Percentiles rank a stretch among this genome's conserved stretches.
Evolutionary conservation across 1,284 basidiomycete genomes (phyloP).

Genomic region (Rhodofomes roseus): DNA sequence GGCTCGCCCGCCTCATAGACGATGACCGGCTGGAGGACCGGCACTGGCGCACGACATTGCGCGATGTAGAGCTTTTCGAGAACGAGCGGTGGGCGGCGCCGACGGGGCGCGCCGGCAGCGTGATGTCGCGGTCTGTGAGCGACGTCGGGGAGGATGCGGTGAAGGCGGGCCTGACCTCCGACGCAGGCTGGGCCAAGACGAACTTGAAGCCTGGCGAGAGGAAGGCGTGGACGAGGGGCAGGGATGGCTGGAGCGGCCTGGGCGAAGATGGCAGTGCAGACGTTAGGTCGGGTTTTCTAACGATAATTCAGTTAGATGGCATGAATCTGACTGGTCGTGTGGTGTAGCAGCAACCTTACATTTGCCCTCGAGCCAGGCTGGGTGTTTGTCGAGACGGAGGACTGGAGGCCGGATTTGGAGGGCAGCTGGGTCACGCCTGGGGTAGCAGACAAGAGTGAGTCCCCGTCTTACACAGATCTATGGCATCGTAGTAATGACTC

Average conservation of each 20-base stretch:
- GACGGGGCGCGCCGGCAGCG: conserved; percentile 18
- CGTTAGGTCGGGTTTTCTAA: conserved; percentile 54
- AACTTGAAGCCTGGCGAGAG: conserved; percentile 55
- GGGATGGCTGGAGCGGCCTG: conserved; percentile 70
- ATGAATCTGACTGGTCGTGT: conserved; percentile 11
- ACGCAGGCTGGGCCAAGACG: conserved; percentile 52
- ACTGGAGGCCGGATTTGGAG: conserved; percentile 65
- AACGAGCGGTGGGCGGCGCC: conserved; percentile 57
- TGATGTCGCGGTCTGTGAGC: neutral
- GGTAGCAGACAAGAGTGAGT: conserved; percentile 45
- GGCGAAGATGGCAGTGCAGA: conserved; percentile 39
- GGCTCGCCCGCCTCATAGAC: conserved; percentile 47
- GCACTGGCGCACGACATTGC: conserved; percentile 58
- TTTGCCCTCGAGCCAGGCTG: conserved; percentile 68
- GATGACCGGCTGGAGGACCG: conserved; percentile 60
- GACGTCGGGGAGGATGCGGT: conserved; percentile 21
- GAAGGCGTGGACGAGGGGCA: conserved; percentile 62
- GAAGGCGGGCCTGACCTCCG: conserved; percentile 4
- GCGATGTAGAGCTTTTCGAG: conserved; percentile 72
- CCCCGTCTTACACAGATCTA: neutral
- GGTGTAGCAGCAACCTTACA: conserved; percentile 67
- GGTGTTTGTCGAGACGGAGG: conserved; percentile 69
- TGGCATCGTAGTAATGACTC: neutral
- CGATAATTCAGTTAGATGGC: neutral
- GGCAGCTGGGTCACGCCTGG: conserved; percentile 47